phyloP scores from a whole-genome alignment of 331 rosid genomes.

The Prunus yedoensis region DNA sequence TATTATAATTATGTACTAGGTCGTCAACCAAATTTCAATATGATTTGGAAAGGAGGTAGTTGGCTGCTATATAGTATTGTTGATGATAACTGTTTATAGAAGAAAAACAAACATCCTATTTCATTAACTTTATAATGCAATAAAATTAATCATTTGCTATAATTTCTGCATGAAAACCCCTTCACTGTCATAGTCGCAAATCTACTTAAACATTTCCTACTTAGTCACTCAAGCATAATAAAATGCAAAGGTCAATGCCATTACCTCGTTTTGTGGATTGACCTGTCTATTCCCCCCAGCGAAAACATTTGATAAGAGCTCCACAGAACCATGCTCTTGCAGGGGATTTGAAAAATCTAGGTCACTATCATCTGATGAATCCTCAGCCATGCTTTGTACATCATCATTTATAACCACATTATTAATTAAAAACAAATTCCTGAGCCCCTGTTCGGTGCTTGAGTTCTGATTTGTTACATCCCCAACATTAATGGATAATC shows the following conservation, averaged over 20 bases:
- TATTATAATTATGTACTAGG: background rate
- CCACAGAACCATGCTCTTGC: constrained; percentile 39
- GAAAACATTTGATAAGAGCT: constrained; percentile 39
- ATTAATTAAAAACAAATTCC: constrained; percentile 44
- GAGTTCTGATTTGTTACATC: constrained; percentile 40
- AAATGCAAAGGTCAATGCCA: constrained; percentile 14
- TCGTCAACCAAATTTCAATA: background rate
- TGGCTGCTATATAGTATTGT: background rate
- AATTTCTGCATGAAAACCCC: background rate
- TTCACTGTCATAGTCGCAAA: background rate
- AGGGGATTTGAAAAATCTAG: constrained; percentile 36
- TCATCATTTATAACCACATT: constrained; percentile 44
- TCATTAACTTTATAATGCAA: background rate
- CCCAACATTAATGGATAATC: constrained; percentile 25
- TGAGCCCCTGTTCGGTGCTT: constrained; percentile 39
- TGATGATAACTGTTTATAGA: background rate
- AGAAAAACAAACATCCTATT: background rate
- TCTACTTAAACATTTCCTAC: background rate
- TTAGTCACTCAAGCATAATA: constrained; percentile 14
- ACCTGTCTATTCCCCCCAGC: constrained; percentile 37
- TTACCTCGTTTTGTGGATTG: constrained; percentile 58
- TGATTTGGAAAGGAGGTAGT: background rate
- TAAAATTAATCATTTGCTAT: background rate
- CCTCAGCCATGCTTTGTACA: constrained; percentile 52
- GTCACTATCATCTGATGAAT: constrained; percentile 70